Base-by-base conservation (phyloP, 2,329 filamentous ascomycete genomes). In the Aspergillus fumigatiaffinis region DNA sequence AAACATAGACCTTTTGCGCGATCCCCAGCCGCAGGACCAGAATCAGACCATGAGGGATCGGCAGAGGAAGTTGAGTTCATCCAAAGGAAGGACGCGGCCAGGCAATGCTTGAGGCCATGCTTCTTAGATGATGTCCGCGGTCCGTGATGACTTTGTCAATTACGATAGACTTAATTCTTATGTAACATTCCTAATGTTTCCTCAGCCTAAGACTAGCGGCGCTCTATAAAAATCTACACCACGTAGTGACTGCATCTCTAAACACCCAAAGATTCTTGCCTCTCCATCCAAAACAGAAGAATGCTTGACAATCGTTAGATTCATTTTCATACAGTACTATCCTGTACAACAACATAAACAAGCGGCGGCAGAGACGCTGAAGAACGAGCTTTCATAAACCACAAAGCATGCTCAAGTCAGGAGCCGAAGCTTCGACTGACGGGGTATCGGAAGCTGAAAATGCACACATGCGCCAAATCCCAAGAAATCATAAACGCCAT, bases 401-500 rank as follows among this genome's bases (percentile, higher is more conserved):
- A 56, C 7, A 52, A 28, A 47, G 35, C 29, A 26, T 51, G 46
- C 47, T 46, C 52, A 55, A 50, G 62, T 60, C 63, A 66, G 60
- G 61, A 66, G 63, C 60, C 46, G 12, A 53, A 56, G 57, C 60
- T 60, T 62, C 60, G 41, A 60, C 63, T 58, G 63, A 65, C 62
- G 60, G 63, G 62, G 62, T 66, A 63, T 63, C 59, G 41, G 60
- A 20, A 62, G 63, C 23, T 55, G 63, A 42, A 53, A 52, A 20
- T 58, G 51, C 47, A 47, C 58, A 59, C 54, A 52, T 20, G 52
- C 56, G 59, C 47, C 41, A 32, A 48, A 42, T 28, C 35, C 50
- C 25, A 49, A 51, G 12, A 47, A 47, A 21, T 3, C 21, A n/a
- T 42, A 57, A 54, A 56, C 55, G 50, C 51, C 52, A 35, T 20